Base-by-base conservation (phyloP, 2,329 filamentous ascomycete genomes). In the Trichoderma guizhouense region DNA sequence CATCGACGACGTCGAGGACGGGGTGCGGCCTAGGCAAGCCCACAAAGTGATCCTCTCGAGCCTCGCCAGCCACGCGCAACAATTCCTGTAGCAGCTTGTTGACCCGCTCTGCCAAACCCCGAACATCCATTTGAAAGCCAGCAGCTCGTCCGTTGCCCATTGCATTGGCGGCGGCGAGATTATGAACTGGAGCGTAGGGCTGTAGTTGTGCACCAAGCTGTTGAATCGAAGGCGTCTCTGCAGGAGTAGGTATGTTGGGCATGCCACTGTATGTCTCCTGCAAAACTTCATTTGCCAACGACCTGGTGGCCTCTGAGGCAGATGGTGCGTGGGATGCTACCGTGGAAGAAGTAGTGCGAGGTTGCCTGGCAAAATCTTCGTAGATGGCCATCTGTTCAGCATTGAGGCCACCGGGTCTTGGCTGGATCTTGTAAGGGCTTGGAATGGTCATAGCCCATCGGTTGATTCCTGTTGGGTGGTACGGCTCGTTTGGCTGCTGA, bases 361-460 rank as follows among this genome's bases (percentile, higher is more conserved):
- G 91, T 79, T 97, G 94, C 71, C 94, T 88, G 11, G 93, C 94
- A 81, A 99, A 99, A 74, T 98, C 95, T 78, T 98, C 95, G 78
- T 99, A 99, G 30, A 99, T 97, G 12, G 93, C 93, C 84, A 98
- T 89, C 78, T 99, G 96, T 77, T 98, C 94, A 28, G 92, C 87
- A 78, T 97, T 98, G 66, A 99, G 84, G 5, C 95, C 95, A 66
- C 82, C 81, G 70, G 85, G 78, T 73, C 81, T 88, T 14, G 93
- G 91, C 47, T 92, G 91, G 76, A 98, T 89, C 77, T 96, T 94
- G 84, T 94, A 99, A 0, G 96, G 96, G 76, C 96, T 93, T 0
- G 95, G 95, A 74, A 99, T 97, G 55, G 94, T 95, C 82, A 94
- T 92, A 8, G 95, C 93, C 94, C 95, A 99, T 65, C 94, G 91